These are phyloP conservation scores for baker's yeast (Saccharomyces cerevisiae) DNA, from an alignment of 805 yeast genomes.

Conservation along the genomic window DNA sequence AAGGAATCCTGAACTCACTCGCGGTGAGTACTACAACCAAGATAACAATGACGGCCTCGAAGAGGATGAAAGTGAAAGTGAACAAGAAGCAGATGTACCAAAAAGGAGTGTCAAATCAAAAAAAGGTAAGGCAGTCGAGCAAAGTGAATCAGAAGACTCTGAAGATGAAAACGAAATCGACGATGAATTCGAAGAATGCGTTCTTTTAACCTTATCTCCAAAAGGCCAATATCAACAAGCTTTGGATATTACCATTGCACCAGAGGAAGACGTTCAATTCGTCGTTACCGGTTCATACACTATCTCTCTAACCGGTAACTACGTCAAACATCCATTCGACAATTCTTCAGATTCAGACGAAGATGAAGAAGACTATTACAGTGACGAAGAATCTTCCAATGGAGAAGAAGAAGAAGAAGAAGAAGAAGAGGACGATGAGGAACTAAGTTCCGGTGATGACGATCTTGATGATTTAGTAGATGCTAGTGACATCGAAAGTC, in stretches of 20 bases:
- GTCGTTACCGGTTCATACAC: constrained; percentile 95
- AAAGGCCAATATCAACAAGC: constrained; percentile 79
- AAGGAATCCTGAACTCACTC: constrained; percentile 45
- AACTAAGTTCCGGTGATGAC: constrained; percentile 34
- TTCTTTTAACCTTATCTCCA: constrained; percentile 87
- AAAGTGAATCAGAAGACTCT: constrained; percentile 40
- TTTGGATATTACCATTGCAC: constrained; percentile 78
- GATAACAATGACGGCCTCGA: constrained; percentile 4
- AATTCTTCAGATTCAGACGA: constrained; percentile 64
- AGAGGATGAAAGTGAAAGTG: constrained; percentile 26
- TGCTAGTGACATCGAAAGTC: constrained; percentile 61
- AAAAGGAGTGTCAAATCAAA: constrained; percentile 30
- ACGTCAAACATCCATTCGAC: constrained; percentile 92
- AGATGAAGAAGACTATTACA: constrained; percentile 30
- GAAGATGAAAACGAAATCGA: constrained; percentile 56
- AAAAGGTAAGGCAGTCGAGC: constrained; percentile 39
- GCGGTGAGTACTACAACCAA: constrained; percentile 24
- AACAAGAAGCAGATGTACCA: constrained; percentile 20
- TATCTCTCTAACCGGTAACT: constrained; percentile 88
- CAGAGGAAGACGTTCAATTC: constrained; percentile 89
- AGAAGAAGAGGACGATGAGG: constrained; percentile 40
- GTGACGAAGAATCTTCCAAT: constrained; percentile 36
- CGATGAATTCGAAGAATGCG: constrained; percentile 73
- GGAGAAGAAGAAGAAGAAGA: constrained; percentile 40
- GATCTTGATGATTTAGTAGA: constrained; percentile 54